These are phyloP conservation scores for Russula abietina DNA, from an alignment of 768 basidiomycete species.

Conservation along the genomic window DNA sequence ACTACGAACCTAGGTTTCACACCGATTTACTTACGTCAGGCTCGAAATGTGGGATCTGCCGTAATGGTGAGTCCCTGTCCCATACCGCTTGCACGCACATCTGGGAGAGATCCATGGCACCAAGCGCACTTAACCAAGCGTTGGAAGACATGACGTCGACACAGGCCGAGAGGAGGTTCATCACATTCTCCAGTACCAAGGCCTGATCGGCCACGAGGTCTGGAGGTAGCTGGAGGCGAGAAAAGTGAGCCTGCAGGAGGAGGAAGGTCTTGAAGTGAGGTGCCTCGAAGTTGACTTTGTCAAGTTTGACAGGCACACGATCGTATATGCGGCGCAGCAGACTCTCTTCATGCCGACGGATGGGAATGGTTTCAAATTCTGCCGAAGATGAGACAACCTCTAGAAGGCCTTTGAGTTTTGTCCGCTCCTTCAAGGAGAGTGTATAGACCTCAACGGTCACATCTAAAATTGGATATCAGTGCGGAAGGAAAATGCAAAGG, in stretches of 20 bases:
- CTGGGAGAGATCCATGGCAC: conserved; percentile 96
- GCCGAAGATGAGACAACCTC: conserved; percentile 97
- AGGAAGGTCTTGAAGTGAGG: conserved; percentile 99
- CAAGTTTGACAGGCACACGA: conserved; percentile 93
- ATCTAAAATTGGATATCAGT: conserved; percentile 41
- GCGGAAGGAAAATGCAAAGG: not conserved
- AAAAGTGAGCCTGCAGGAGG: conserved; percentile 94
- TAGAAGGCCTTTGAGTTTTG: conserved; percentile 92
- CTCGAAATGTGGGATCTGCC: conserved; percentile 96
- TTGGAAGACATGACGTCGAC: conserved; percentile 99
- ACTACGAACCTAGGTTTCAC: not conserved
- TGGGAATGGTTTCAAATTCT: conserved; percentile 93
- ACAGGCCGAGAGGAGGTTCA: conserved; percentile 88
- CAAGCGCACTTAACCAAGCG: conserved; percentile 88
- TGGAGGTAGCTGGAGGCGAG: conserved; percentile 83
- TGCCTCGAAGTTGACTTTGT: conserved; percentile 76
- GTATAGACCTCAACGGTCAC: conserved; percentile 97
- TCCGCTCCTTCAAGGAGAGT: conserved; percentile 89
- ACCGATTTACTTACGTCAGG: conserved; percentile 51
- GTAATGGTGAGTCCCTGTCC: conserved; percentile 93
- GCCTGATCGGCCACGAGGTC: conserved; percentile 91
- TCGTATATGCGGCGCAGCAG: conserved; percentile 89
- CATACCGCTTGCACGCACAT: conserved; percentile 99
- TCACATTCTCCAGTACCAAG: conserved; percentile 80
- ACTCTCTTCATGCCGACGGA: conserved; percentile 86